phyloP scores from a whole-genome alignment of 768 basidiomycete genomes.

The Coprinopsis strossmayeri region DNA sequence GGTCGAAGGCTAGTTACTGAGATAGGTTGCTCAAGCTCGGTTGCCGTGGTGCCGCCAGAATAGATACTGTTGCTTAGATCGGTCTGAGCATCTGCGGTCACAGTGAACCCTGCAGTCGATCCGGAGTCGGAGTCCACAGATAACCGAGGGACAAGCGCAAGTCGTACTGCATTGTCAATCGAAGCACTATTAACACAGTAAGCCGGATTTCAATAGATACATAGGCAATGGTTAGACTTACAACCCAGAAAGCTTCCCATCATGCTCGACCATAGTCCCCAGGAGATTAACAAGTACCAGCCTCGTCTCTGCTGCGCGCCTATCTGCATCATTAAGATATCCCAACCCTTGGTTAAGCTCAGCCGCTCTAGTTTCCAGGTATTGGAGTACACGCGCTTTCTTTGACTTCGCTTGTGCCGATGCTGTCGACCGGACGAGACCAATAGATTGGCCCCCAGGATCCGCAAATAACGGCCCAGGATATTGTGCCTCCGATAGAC shows the following conservation, averaged over 20 bases:
- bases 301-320: conserved; percentile 66
- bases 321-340: conserved; percentile 54
- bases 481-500: conserved; percentile 49
- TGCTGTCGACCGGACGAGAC: conserved; percentile 66
- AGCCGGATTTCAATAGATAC: neutral
- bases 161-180: conserved; percentile 68
- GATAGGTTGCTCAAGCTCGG: conserved; percentile 42
- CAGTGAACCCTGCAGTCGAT: neutral
- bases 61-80: conserved; percentile 7
- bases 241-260: conserved; percentile 85
- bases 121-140: conserved; percentile 11
- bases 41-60: conserved; percentile 2
- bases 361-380: conserved; percentile 65
- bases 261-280: conserved; percentile 79
- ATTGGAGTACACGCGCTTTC: conserved; percentile 70
- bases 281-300: conserved; percentile 68
- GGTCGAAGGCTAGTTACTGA: conserved; percentile 53
- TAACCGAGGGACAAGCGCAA: conserved; percentile 60
- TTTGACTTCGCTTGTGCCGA: conserved; percentile 71
- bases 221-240: conserved; percentile 31
- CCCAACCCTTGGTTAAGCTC: conserved; percentile 75
- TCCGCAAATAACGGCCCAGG: conserved; percentile 89
- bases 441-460: conserved; percentile 53
- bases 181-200: conserved; percentile 33
- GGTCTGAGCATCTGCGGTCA: conserved; percentile 25